Evolutionary conservation across 179 eudicot species (phyloP).

Genomic region (Patellifolia procumbens): DNA sequence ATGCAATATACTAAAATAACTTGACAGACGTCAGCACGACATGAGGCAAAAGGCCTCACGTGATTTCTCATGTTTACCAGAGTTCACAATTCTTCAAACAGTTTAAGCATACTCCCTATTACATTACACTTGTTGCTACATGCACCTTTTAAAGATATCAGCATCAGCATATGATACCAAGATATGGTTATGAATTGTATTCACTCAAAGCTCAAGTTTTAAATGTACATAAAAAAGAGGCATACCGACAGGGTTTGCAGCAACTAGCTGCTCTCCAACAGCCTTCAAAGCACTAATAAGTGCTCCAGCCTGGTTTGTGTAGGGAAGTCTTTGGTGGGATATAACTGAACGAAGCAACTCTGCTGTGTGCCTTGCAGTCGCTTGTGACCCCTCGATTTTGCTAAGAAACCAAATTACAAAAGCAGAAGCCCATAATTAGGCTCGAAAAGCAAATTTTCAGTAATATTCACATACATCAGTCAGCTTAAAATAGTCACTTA

Average conservation of each 20-base stretch:
- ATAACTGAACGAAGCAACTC: conserved; percentile 85
- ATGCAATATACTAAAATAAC: neutral
- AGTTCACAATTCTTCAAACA: neutral
- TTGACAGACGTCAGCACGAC: neutral
- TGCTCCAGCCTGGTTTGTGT: conserved; percentile 74
- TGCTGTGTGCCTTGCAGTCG: conserved; percentile 80
- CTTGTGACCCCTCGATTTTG: conserved; percentile 91
- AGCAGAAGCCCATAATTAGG: too few relatives aligned
- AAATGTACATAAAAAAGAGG: conserved; percentile 6
- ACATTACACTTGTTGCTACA: too few relatives aligned
- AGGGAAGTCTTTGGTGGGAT: conserved; percentile 78
- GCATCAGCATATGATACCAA: neutral
- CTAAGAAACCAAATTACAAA: conserved; percentile 33
- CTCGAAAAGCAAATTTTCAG: neutral
- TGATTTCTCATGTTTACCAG: neutral
- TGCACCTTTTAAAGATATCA: neutral
- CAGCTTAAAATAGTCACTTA: conserved; percentile 26
- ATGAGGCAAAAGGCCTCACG: neutral
- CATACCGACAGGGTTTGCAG: conserved; percentile 92
- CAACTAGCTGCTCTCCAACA: conserved; percentile 80
- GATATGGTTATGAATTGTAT: neutral
- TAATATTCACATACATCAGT: neutral
- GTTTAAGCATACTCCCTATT: neutral
- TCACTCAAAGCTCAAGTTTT: neutral
- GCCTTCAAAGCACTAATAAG: conserved; percentile 72